Evolutionary conservation across 805 yeast species (phyloP).

Genomic region (Naumovozyma baii): DNA sequence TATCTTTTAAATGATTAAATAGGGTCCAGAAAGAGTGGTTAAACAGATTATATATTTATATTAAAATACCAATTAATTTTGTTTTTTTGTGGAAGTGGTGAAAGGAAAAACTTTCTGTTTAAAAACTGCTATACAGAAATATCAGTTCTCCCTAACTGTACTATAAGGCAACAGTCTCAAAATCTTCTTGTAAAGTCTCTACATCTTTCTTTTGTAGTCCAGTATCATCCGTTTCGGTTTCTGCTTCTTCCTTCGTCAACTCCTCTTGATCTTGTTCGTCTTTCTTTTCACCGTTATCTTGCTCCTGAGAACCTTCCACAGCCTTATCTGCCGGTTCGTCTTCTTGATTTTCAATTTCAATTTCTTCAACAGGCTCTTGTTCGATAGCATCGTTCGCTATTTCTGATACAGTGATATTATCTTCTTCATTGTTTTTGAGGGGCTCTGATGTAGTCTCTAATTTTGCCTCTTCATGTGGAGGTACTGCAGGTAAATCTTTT

Average conservation of each 20-base stretch:
- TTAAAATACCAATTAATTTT: too few relatives aligned
- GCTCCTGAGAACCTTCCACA: constrained; percentile 2
- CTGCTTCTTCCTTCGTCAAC: constrained; percentile 1
- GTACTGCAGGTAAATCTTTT: constrained; percentile 5
- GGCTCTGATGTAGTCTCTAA: constrained; percentile 2
- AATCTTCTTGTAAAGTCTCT: constrained; percentile 15
- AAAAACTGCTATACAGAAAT: too few relatives aligned
- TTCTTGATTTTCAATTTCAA: constrained; percentile 2
- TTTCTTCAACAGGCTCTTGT: constrained; percentile 4
- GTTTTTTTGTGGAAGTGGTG: too few relatives aligned
- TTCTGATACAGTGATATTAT: constrained; percentile 3
- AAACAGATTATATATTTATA: too few relatives aligned
- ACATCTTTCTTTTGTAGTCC: not conserved
- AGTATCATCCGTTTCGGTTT: not conserved
- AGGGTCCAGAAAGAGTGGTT: too few relatives aligned
- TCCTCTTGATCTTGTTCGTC: constrained; percentile 4
- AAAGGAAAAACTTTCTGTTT: too few relatives aligned
- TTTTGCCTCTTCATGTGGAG: constrained; percentile 4
- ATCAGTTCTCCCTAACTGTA: too few relatives aligned
- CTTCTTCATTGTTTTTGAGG: constrained; percentile 7
- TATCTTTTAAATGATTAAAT: not conserved
- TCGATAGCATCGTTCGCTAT: constrained; percentile 5
- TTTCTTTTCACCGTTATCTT: constrained; percentile 2
- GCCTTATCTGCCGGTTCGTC: constrained; percentile 5
- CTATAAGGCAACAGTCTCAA: constrained; percentile 26